Evolutionary conservation across 164 flowering plant species (phyloP), one percentile per base, ranked within the genome.

Genomic region (Stephania cephalantha): DNA sequence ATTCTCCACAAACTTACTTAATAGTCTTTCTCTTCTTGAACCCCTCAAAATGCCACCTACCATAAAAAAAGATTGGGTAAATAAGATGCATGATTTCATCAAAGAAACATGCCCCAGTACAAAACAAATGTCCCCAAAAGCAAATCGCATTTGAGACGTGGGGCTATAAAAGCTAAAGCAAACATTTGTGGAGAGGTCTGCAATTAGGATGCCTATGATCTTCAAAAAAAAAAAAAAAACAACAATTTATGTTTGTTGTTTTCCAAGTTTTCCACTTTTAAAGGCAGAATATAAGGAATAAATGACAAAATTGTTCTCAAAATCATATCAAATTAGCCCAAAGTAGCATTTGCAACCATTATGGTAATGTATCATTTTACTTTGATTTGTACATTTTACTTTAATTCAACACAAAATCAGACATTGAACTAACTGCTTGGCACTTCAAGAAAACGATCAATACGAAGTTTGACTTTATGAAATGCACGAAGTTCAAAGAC

Each of bases 1-100:
- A 81, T 84, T 92, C 76, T 94, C 99, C 71, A 92, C 90, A 81
- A 96, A 96, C 84, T 96, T 96, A 78, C 95, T 89, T 61, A 96
- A 79, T 85, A 96, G 79, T 76, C 99, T 87, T 42, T 96, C 99
- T 84, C 94, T 88, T 86, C 97, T 90, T 71, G 97, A 88, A 72
- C 98, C 98, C 78, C 97, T 88, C 72, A 85, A 79, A 72, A 94
- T 88, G 76, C 97, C 98, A 85, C 88, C 99, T 95, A 87, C 67
- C 20, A 42, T 50, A 29, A 50, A 71, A 71, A 65, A 50, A 52
- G 15, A 65, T 18, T 17, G 11, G 66, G 29, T 42, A 69, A 22
- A 69, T 13, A 9, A 42, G 9, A 69, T 69, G 50, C 44, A 69
- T 46, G 13, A 46, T 42, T 42, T 15, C 25, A 69, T 25, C 5